These are phyloP conservation scores for Nemania diffusa DNA, from an alignment of 2,329 filamentous ascomycete genomes.

Conservation along the genomic window DNA sequence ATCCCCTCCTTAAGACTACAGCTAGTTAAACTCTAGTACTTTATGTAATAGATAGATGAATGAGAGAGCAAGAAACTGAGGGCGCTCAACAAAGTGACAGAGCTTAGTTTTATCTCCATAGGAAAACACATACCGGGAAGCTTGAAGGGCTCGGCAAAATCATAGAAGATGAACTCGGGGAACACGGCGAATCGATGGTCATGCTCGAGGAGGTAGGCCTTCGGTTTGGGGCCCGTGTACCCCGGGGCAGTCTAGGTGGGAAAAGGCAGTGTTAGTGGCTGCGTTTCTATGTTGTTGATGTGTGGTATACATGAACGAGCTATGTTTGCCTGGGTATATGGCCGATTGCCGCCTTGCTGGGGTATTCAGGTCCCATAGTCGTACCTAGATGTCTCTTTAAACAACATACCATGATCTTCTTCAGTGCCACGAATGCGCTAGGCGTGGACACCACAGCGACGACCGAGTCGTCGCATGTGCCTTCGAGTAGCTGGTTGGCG, in stretches of 20 bases:
- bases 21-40: neutral
- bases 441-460: conserved; percentile 80
- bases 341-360: neutral
- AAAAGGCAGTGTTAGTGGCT: conserved; percentile 6
- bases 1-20: neutral
- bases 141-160: conserved; percentile 75
- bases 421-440: conserved; percentile 80
- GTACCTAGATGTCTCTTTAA: too few species aligned
- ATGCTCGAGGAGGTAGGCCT: conserved; percentile 75
- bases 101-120: neutral
- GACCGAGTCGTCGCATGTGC: conserved; percentile 63
- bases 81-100: neutral
- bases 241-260: conserved; percentile 29
- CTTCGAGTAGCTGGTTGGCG: conserved; percentile 73
- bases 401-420: conserved; percentile 71
- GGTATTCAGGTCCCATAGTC: neutral
- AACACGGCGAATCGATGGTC: conserved; percentile 80
- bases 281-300: neutral
- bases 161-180: conserved; percentile 78
- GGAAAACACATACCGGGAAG: conserved; percentile 62
- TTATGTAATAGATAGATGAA: neutral
- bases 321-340: neutral
- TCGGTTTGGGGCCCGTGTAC: conserved; percentile 57
- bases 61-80: neutral
- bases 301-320: neutral